These are phyloP conservation scores for Cercospora zeina DNA, from an alignment of 2,329 filamentous ascomycete species.

Conservation along the genomic window DNA sequence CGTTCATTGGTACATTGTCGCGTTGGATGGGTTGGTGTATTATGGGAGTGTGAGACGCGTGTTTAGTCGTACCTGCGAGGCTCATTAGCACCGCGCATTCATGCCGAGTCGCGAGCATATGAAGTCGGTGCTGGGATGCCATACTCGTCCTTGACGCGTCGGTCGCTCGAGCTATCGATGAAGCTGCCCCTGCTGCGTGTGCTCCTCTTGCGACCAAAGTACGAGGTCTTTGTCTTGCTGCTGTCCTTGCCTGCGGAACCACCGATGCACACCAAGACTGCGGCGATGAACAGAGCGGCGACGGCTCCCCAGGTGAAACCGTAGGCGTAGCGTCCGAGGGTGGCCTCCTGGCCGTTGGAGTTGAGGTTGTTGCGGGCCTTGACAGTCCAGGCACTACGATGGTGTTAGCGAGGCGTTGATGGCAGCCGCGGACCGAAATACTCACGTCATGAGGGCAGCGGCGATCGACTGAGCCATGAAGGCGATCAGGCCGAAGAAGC, in stretches of 20 bases:
- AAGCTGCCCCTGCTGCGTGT: slow-evolving; percentile 55
- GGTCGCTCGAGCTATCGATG: slow-evolving; percentile 58
- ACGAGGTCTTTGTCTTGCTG: slow-evolving; percentile 41
- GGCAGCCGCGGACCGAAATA: slow-evolving; percentile 23
- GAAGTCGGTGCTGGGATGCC: slow-evolving; percentile 37
- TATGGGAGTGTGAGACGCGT: not conserved
- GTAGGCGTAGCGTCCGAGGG: slow-evolving; percentile 67
- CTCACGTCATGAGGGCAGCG: slow-evolving; percentile 74
- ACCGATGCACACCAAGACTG: slow-evolving; percentile 66
- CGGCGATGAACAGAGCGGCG: slow-evolving; percentile 65
- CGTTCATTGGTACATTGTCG: slow-evolving; percentile 8
- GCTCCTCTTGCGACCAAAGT: slow-evolving; percentile 54
- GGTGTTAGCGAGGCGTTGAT: slow-evolving; percentile 16
- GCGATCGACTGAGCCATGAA: slow-evolving; percentile 69
- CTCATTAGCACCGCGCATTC: slow-evolving; percentile 14
- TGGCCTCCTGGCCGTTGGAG: slow-evolving; percentile 56
- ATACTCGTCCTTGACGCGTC: slow-evolving; percentile 71
- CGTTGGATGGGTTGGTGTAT: not conserved
- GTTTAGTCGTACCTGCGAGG: slow-evolving; percentile 17
- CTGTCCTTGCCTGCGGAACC: slow-evolving; percentile 54
- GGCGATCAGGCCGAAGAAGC: slow-evolving; percentile 58
- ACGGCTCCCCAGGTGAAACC: slow-evolving; percentile 76
- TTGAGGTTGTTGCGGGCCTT: slow-evolving; percentile 68
- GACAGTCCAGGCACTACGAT: slow-evolving; percentile 63
- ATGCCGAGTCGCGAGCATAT: slow-evolving; percentile 15